Base-by-base conservation (phyloP, 306 rosid species). In the Boehmeria nivea region DNA sequence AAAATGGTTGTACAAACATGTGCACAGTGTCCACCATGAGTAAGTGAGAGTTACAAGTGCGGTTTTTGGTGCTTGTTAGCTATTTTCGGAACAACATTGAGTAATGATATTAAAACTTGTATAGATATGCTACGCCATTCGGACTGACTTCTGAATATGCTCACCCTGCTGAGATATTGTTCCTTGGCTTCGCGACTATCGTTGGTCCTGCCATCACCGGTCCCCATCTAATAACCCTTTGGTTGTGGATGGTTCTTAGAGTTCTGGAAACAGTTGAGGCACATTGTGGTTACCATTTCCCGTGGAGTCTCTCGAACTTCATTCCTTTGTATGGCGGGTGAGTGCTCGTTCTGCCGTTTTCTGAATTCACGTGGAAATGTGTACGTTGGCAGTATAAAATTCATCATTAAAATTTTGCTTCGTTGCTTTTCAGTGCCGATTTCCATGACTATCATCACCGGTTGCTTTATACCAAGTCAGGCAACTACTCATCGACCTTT, bases 381-480 rank as follows among this genome's bases (percentile, higher is more conserved):
- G 28, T 25, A 22, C 43, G 20, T 44, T 26, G 19, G 10, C 10
- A 27, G 54, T n/a, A n/a, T 44, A 55, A 54, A 21, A 12, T 48
- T 27, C 38, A 36, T 50, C 22, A 51, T 8, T 67, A n/a, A n/a
- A n/a, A n/a, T 45, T 48, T 68, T 33, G 38, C 26, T 27, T 53
- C 45, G 25, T 51, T 12, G 49, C 65, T 64, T 58, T 64, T 54
- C 91, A 90, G 97, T 23, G 83, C 97, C 61, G 95, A 90, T 78
- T 90, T 90, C 72, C 97, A 90, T 12, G 97, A 90, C 80, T 90
- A 90, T 67, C 97, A 90, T 67, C 97, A 90, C 66, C 97, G 95
- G n/a, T 71, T 86, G 70, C 80, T 90, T 28, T 90, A 82, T 64
- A 90, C 97, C 39, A 86, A 90, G 67, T 90, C 97, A n/a, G 97